Conservation (phyloP, 2,329 filamentous ascomycete genomes). For the Aspergillus uvarum region DNA sequence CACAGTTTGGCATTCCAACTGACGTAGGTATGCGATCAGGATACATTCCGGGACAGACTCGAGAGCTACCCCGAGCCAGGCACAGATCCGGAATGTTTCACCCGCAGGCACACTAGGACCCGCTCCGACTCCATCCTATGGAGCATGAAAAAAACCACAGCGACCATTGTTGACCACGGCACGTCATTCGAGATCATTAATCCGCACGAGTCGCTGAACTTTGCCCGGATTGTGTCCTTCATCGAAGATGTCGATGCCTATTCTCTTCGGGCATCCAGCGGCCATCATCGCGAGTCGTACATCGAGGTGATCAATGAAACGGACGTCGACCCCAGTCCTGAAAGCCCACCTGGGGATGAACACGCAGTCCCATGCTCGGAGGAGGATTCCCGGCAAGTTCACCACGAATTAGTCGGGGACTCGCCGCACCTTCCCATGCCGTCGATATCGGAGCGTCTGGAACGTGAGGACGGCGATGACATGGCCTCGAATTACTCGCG, state of each 20-base stretch:
- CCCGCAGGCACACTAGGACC: constrained; percentile 20
- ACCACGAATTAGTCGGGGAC: constrained; percentile 25
- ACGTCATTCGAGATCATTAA: constrained; percentile 41
- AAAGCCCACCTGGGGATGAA: constrained; percentile 9
- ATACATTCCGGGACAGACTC: constrained; percentile 34
- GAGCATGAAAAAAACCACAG: constrained; percentile 22
- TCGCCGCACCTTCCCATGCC: constrained; percentile 24
- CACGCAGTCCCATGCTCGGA: not conserved
- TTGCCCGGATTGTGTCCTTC: constrained; percentile 37
- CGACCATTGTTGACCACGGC: constrained; percentile 36
- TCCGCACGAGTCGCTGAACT: constrained; percentile 36
- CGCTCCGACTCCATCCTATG: constrained; percentile 31
- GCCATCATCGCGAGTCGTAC: constrained; percentile 26
- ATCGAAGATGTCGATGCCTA: constrained; percentile 36
- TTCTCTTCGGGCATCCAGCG: constrained; percentile 19
- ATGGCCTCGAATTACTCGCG: constrained; percentile 8
- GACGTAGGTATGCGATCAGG: constrained; percentile 16
- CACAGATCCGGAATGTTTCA: constrained; percentile 19
- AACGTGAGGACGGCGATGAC: constrained; percentile 18
- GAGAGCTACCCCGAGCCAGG: constrained; percentile 23
- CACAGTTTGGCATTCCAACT: not conserved
- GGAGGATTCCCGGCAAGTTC: constrained; percentile 15
- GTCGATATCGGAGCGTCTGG: constrained; percentile 28
- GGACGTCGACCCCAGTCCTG: constrained; percentile 17
- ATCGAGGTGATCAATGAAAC: constrained; percentile 12